Evolutionary conservation across 1,284 basidiomycete genomes (phyloP), one percentile per base, ranked within the genome.

Genomic region (Cutaneotrichosporon sp.): DNA sequence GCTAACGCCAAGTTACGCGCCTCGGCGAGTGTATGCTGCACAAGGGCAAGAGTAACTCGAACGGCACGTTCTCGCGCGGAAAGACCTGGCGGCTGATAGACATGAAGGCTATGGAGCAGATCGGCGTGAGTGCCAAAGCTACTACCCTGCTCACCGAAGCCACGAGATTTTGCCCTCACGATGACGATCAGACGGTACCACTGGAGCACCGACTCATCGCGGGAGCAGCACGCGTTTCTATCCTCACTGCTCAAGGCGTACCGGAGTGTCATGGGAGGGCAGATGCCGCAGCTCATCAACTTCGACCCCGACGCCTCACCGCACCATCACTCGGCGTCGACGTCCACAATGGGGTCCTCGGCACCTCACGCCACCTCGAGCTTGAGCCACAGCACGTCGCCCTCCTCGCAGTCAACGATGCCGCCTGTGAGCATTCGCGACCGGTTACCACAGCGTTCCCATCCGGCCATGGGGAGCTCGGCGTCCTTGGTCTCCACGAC

Each of bases 11-110:
- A 31, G 88, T 85, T 71, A 78, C 83, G 8, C 79, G 72, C 62
- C 80, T 80, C 61, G 84, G 84, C 33, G 76, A 77, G 54, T 87
- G 85, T 8, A 84, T 86, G 66, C 80, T 97, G 22, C 91, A 98
- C 80, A 98, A 99, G 75, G 91, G 92, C 7, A 97, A 97, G 75
- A 76, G 90, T 55, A 98, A 99, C 71, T 85, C 86, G 33, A 98
- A 97, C 67, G 88, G 89, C 33, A 84, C 88, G 0, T 98, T 96
- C 76, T 97, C 92, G 19, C 90, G 97, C 50, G 96, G 96, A 20
- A 99, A 99, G 79, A 92, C 93, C 9, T 99, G 96, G 96, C 82
- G 80, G 59, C 74, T 97, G 37, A 76, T 83, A 43, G 90, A 94
- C 68, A 80, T 98, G 60, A 80, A 86, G 50, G 84, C 78, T 29